These are phyloP conservation scores for Verticillium nubilum DNA, from an alignment of 2,329 filamentous ascomycete species.

Conservation along the genomic window DNA sequence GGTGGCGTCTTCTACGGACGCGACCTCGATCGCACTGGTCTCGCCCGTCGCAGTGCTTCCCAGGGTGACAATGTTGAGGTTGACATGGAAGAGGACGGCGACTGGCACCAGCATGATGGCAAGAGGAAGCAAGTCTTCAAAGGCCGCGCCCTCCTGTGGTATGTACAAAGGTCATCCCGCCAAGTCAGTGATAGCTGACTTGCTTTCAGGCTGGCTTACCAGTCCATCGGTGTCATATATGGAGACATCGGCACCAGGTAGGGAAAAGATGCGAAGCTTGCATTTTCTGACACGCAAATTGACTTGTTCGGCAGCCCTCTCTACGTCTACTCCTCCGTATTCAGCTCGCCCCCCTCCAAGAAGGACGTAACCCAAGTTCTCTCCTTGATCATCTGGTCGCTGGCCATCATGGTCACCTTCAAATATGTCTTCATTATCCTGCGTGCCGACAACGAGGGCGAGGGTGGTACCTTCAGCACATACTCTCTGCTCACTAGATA, in stretches of 20 bases:
- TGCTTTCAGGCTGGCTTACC: slow-evolving; percentile 50
- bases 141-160: slow-evolving; percentile 26
- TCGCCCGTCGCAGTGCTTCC: slow-evolving; percentile 14
- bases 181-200: background rate
- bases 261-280: slow-evolving; percentile 13
- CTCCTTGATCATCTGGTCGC: slow-evolving; percentile 64
- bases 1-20: slow-evolving; percentile 16
- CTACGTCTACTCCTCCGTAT: slow-evolving; percentile 67
- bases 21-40: slow-evolving; percentile 8
- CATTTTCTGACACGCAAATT: background rate
- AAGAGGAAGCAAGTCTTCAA: slow-evolving; percentile 27
- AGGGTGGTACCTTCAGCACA: slow-evolving; percentile 64
- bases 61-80: slow-evolving; percentile 17
- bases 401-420: slow-evolving; percentile 63
- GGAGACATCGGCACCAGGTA: slow-evolving; percentile 56
- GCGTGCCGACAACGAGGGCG: slow-evolving; percentile 63
- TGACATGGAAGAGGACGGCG: slow-evolving; percentile 21
- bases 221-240: slow-evolving; percentile 63
- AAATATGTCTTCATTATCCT: slow-evolving; percentile 66
- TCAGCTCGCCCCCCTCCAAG: slow-evolving; percentile 47
- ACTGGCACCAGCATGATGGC: background rate
- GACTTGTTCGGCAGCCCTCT: slow-evolving; percentile 45
- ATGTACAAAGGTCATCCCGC: background rate
- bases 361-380: slow-evolving; percentile 59
- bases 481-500: slow-evolving; percentile 60